Base-by-base conservation (phyloP, 2,329 filamentous ascomycete species). In the Penicillium sp. region DNA sequence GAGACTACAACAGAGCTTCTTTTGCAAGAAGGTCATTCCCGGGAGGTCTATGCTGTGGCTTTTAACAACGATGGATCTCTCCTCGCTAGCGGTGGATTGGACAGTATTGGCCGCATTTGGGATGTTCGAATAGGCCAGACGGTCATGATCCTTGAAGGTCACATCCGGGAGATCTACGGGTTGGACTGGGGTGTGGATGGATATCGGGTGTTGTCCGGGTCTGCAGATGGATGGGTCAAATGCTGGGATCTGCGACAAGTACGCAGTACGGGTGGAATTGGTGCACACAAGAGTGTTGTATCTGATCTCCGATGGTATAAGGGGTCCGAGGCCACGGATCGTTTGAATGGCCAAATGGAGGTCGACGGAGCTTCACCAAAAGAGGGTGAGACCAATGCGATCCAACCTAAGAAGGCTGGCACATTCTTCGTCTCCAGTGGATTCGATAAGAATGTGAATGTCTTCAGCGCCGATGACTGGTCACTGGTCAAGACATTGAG, bases 381-480 rank as follows among this genome's bases (percentile, higher is more conserved):
- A 20, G 29, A 48, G 31, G 51, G 53, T 23, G 60, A 64, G 7
- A 45, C 59, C n/a, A 51, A 51, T 43, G 55, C 64, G 76, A 23
- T 82, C 79, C 71, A 84, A 45, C 92, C 92, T 11, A 93, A 91
- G 77, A 95, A 92, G 69, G 88, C 90, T 0, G 90, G 92, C 45
- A 96, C 92, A 0, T 97, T 97, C 74, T 89, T 99, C 63, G 88
- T 97, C 3, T 92, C 87, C 3, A 86, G 88, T 64, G 94, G 94
- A 0, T 97, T 97, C 69, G 94, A 99, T 77, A 91, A 89, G 72
- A 93, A 92, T 65, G 89, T 99, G 75, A 96, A 97, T 71, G 83
- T 99, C 63, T 97, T 95, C 75, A 96, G 92, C 6, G 92, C 92
- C 2, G 94, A 99, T 71, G 93, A 99, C 75, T 99, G 94, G 92